Evolutionary conservation across 2,329 filamentous ascomycete species (phyloP), one percentile per base, ranked within the genome.

Genomic region (Parastagonospora nodorum): DNA sequence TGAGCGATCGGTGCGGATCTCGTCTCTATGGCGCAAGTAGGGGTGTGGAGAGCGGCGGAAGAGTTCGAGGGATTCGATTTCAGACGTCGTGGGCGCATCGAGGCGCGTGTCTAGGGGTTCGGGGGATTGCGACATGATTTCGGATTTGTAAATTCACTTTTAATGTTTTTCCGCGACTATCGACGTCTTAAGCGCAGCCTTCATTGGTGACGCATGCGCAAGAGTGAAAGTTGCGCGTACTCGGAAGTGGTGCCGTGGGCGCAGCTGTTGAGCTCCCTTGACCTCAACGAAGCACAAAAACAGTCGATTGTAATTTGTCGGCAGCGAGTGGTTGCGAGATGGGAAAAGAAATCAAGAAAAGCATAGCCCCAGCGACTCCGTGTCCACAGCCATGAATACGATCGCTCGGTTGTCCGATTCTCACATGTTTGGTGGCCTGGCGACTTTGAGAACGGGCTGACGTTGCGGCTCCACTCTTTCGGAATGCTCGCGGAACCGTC

Each of bases 41-140:
- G 72, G 72, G 43, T 75, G 71, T 19, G 72, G 72, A 8, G 71
- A 73, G 43, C 72, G 71, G 35, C 69, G 69, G 48, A 73, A 71
- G 28, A 72, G 58, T 49, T 71, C 64, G 48, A 73, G 63, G 12
- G 63, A 40, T 57, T 71, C 66, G 11, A 66, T 51, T 33, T 71
- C 69, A 24, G 56, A 51, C 11, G 51, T 11, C 31, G 60, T 42
- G 31, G 48, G 61, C 46, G 53, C 53, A 47, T 67, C 61, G 19
- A 59, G 50, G 42, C 58, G 59, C 46, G 51, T 28, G 30, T 63
- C 59, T 43, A 50, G 49, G 15, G 51, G 54, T 45, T 58, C 53
- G 29, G 41, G 29, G 16, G 53, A 46, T 45, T 52, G 47, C 36
- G 38, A 38, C 51, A 57, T 51, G 33, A 39, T 36, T 45, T 12